These are phyloP conservation scores for Phialophora chinensis DNA, from an alignment of 2,329 filamentous ascomycete species.

Conservation along the genomic window DNA sequence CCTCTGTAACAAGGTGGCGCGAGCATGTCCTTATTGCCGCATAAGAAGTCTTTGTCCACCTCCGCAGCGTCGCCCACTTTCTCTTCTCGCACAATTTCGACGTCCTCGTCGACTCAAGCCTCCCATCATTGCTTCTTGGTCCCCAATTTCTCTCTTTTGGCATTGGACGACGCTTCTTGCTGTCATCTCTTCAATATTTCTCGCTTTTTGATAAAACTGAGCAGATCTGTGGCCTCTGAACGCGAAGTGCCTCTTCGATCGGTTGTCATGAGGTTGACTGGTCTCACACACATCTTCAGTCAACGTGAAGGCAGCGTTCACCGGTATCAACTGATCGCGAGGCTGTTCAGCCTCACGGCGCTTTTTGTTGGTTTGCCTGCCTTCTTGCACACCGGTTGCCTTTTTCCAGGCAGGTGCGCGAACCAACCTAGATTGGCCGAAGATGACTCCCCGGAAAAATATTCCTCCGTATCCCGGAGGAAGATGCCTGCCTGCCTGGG, in stretches of 20 bases:
- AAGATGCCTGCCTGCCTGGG: not conserved
- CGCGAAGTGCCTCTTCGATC: not conserved
- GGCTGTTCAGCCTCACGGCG: constrained; percentile 1
- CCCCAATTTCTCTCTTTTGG: not conserved
- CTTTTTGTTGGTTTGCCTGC: not conserved
- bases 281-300: not conserved
- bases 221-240: not conserved
- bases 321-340: not conserved
- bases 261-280: not conserved
- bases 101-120: not conserved
- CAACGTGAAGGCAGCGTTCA: not conserved
- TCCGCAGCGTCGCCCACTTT: not conserved
- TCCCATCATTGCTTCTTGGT: not conserved
- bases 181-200: not conserved
- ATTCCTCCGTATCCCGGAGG: not conserved
- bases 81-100: not conserved
- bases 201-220: not conserved
- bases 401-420: not conserved
- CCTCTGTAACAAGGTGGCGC: constrained; percentile 2
- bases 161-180: not conserved
- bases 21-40: not conserved
- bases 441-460: not conserved
- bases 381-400: constrained; percentile 4
- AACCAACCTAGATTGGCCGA: not conserved
- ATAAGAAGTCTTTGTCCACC: constrained; percentile 12